A percentile compares a stretch with the other conserved stretches of the same genome.
These are phyloP conservation scores for Benincasa hispida DNA, from an alignment of 306 rosid genomes.

Conservation along the genomic window DNA sequence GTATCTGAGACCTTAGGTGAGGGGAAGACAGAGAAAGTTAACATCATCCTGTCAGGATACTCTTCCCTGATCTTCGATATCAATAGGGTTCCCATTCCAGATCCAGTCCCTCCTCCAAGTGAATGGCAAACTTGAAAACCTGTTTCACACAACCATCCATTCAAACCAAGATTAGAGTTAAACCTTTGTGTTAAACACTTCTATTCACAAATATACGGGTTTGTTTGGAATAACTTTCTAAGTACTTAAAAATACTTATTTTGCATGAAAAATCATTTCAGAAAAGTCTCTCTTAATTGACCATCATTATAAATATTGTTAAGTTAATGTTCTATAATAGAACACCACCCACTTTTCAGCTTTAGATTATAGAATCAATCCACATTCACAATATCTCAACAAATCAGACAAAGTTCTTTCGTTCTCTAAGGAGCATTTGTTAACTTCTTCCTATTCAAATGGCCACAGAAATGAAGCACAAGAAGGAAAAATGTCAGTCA, in stretches of 20 bases:
- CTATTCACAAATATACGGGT: background rate
- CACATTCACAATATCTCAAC: background rate
- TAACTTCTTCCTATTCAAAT: background rate
- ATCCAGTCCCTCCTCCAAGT: constrained; percentile 92
- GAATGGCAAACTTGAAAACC: constrained; percentile 90
- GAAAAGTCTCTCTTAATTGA: no score
- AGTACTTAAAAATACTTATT: no score
- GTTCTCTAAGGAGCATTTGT: background rate
- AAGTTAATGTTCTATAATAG: background rate
- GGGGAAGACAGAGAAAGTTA: constrained; percentile 85
- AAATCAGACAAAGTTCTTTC: background rate
- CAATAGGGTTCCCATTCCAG: constrained; percentile 83
- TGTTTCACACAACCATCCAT: constrained; percentile 10
- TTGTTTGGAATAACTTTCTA: background rate
- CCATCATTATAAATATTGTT: background rate
- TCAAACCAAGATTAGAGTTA: background rate
- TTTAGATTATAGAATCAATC: background rate
- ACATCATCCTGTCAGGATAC: constrained; percentile 88
- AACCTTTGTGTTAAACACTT: background rate
- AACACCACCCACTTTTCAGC: background rate
- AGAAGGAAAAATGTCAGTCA: background rate
- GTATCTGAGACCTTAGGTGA: constrained; percentile 85
- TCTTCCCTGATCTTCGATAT: constrained; percentile 95
- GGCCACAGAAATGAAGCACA: background rate
- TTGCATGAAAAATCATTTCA: no score